phyloP scores from a whole-genome alignment of 495 filamentous ascomycete genomes.

The Talaromyces liani region DNA sequence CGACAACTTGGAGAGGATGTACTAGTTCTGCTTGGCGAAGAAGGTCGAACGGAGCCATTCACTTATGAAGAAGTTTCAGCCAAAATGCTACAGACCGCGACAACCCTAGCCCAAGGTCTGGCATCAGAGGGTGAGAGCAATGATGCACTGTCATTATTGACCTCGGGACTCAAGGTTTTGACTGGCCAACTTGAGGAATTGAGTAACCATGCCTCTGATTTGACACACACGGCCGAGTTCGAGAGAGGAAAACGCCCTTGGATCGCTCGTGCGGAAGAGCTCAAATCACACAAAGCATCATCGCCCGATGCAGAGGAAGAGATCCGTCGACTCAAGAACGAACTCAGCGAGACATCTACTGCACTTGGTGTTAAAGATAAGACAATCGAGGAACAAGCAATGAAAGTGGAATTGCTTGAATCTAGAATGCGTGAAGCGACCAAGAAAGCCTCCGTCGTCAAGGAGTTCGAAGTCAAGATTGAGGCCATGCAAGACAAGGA shows the following conservation, averaged over 20 bases:
- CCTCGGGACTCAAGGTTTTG: constrained; percentile 57
- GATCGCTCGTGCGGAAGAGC: constrained; percentile 70
- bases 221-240: constrained; percentile 78
- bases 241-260: constrained; percentile 70
- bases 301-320: constrained; percentile 75
- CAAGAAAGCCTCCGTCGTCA: constrained; percentile 43
- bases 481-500: constrained; percentile 49
- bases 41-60: constrained; percentile 61
- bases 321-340: constrained; percentile 64
- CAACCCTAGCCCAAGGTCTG: constrained; percentile 18
- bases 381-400: constrained; percentile 79
- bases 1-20: constrained; percentile 61
- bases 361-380: constrained; percentile 81
- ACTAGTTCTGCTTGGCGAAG: constrained; percentile 58
- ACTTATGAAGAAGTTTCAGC: constrained; percentile 57
- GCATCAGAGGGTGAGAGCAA: constrained; percentile 36
- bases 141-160: constrained; percentile 62
- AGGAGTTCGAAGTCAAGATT: constrained; percentile 50
- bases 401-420: constrained; percentile 49
- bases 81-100: constrained; percentile 51
- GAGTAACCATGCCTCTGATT: constrained; percentile 60
- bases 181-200: constrained; percentile 64
- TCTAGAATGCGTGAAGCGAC: constrained; percentile 47
- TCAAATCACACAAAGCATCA: constrained; percentile 69
- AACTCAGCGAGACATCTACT: constrained; percentile 54